phyloP scores from a whole-genome alignment of 495 filamentous ascomycete species.

The Talaromyces ruber region DNA sequence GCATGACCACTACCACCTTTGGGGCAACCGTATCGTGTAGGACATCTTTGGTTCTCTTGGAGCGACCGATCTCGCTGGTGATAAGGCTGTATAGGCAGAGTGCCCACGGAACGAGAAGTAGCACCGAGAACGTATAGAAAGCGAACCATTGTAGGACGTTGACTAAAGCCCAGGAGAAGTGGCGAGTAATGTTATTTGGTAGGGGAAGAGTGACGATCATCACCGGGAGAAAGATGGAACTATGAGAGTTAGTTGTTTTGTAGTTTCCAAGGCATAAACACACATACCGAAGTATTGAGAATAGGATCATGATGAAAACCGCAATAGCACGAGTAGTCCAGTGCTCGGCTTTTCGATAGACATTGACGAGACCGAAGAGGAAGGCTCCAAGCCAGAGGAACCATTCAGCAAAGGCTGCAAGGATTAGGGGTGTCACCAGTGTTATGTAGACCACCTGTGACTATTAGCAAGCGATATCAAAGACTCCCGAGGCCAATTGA shows the following conservation, averaged over 20 bases:
- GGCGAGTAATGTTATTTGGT: slow-evolving; percentile 56
- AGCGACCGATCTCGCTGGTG: slow-evolving; percentile 74
- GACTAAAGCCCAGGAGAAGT: slow-evolving; percentile 63
- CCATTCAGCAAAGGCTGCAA: slow-evolving; percentile 87
- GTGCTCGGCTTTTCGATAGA: slow-evolving; percentile 82
- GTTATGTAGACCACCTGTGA: slow-evolving; percentile 69
- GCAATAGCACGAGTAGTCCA: slow-evolving; percentile 73
- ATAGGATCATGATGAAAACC: slow-evolving; percentile 63
- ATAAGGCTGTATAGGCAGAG: slow-evolving; percentile 88
- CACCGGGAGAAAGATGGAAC: slow-evolving; percentile 80
- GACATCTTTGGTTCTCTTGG: slow-evolving; percentile 71
- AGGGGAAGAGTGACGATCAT: slow-evolving; percentile 93
- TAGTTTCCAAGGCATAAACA: not conserved
- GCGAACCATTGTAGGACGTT: slow-evolving; percentile 84
- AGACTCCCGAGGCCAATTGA: slow-evolving; percentile 3
- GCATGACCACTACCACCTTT: slow-evolving; percentile 96
- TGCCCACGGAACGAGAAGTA: slow-evolving; percentile 84
- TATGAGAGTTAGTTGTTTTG: slow-evolving; percentile 21
- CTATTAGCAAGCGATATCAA: slow-evolving; percentile 10
- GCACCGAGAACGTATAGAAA: slow-evolving; percentile 84
- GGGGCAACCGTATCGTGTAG: slow-evolving; percentile 81
- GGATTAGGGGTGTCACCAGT: slow-evolving; percentile 74
- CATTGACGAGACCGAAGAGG: slow-evolving; percentile 82
- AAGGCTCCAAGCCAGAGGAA: slow-evolving; percentile 89
- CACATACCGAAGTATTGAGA: slow-evolving; percentile 64